A percentile compares a stretch with the other conserved stretches of the same genome.
phyloP scores from a whole-genome alignment of 2,329 filamentous ascomycete genomes.

The Beauveria caledonica region DNA sequence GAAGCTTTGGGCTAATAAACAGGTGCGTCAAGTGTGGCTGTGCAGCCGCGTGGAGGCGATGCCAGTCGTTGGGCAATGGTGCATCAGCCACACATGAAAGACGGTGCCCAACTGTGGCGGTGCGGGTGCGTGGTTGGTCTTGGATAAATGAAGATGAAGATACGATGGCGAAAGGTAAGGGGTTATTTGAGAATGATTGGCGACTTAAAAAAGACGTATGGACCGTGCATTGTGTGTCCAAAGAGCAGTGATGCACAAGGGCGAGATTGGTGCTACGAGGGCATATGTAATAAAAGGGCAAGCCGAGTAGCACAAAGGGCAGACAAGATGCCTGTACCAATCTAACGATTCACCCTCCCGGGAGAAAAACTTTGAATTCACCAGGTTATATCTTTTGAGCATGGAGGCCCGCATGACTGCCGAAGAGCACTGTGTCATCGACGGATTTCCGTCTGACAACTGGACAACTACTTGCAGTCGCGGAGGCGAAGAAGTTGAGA shows the following conservation, averaged over 20 bases:
- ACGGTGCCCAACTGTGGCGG: constrained; percentile 5
- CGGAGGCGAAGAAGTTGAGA: no score
- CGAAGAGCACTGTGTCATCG: no score
- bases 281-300: neutral
- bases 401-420: no score
- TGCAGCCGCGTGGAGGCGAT: constrained; percentile 2
- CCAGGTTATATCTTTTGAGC: no score
- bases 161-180: neutral
- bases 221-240: neutral
- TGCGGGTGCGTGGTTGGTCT: neutral
- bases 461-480: no score
- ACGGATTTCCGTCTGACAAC: no score
- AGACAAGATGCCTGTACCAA: neutral
- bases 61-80: neutral
- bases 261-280: neutral
- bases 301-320: neutral
- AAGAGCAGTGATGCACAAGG: neutral
- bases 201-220: no score
- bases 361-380: no score
- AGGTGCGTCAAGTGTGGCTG: constrained; percentile 2
- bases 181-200: no score
- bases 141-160: neutral
- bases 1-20: constrained; percentile 6
- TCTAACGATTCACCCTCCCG: no score
- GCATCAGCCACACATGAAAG: constrained; percentile 1